These are phyloP conservation scores for Lachnellula subtilissima DNA, from an alignment of 2,329 filamentous ascomycete genomes.

Conservation along the genomic window DNA sequence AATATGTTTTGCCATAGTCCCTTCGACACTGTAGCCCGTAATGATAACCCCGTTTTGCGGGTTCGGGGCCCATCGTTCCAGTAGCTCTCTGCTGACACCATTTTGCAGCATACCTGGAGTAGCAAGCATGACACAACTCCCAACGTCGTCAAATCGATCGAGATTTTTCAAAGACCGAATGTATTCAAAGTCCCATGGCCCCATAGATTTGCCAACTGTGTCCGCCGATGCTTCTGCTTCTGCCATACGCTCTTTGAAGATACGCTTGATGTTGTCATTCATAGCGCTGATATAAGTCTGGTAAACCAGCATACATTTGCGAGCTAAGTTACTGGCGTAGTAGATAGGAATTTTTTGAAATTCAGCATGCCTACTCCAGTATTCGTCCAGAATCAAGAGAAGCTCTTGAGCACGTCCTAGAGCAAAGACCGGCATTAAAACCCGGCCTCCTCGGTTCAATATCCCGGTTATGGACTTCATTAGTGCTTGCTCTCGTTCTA, in stretches of 20 bases:
- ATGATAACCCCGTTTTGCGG: constrained; percentile 98
- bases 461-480: constrained; percentile 95
- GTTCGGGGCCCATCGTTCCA: constrained; percentile 94
- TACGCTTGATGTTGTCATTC: constrained; percentile 97
- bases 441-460: constrained; percentile 84
- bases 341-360: constrained; percentile 92
- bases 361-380: constrained; percentile 86
- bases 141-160: constrained; percentile 93
- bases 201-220: constrained; percentile 62
- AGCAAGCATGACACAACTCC: constrained; percentile 93
- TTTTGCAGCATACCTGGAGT: constrained; percentile 98
- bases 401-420: constrained; percentile 91
- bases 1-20: constrained; percentile 95
- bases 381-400: constrained; percentile 91
- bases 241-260: constrained; percentile 90
- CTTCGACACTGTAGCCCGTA: constrained; percentile 96
- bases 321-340: constrained; percentile 90
- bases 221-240: constrained; percentile 80
- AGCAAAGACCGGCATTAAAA: constrained; percentile 92
- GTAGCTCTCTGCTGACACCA: constrained; percentile 83
- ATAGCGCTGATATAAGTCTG: constrained; percentile 97
- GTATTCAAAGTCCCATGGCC: constrained; percentile 95
- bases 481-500: constrained; percentile 86
- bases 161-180: constrained; percentile 88
- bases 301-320: constrained; percentile 98